These are phyloP conservation scores for Hypoxylon intermedium DNA, from an alignment of 495 filamentous ascomycete genomes.

Conservation along the genomic window DNA sequence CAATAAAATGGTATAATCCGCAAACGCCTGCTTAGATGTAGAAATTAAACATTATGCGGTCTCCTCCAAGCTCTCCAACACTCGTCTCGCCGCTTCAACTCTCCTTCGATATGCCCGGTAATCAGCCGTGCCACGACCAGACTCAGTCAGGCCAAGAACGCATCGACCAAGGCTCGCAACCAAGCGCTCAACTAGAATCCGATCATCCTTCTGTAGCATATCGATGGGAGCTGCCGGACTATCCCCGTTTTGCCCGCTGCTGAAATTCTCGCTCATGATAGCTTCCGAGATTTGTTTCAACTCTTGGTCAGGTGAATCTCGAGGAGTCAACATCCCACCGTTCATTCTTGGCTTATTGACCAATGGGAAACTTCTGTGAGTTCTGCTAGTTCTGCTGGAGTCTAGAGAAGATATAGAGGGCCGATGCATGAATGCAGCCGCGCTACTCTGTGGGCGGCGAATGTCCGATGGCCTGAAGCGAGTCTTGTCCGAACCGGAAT, in stretches of 20 bases:
- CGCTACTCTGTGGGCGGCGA: slow-evolving; percentile 49
- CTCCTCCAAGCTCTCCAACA: slow-evolving; percentile 67
- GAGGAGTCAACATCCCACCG: slow-evolving; percentile 50
- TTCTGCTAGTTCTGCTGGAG: slow-evolving; percentile 56
- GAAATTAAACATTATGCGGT: slow-evolving; percentile 22
- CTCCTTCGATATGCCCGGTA: slow-evolving; percentile 68
- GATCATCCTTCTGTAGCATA: slow-evolving; percentile 70
- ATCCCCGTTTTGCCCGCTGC: slow-evolving; percentile 29
- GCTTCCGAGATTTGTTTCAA: slow-evolving; percentile 48
- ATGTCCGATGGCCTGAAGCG: slow-evolving; percentile 33
- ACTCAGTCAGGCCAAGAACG: slow-evolving; percentile 71
- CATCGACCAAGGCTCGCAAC: slow-evolving; percentile 76
- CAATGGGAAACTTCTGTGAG: slow-evolving; percentile 61
- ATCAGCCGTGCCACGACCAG: slow-evolving; percentile 64
- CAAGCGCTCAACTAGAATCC: slow-evolving; percentile 76
- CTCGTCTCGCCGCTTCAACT: slow-evolving; percentile 74
- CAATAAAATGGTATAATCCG: slow-evolving; percentile 35
- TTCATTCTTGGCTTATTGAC: slow-evolving; percentile 57
- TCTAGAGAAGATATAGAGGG: slow-evolving; percentile 59
- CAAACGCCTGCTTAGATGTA: slow-evolving; percentile 27
- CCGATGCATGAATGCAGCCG: slow-evolving; percentile 49
- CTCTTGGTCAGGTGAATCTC: slow-evolving; percentile 48
- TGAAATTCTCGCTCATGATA: slow-evolving; percentile 50
- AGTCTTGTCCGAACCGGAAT: slow-evolving; percentile 40
- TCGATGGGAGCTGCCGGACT: slow-evolving; percentile 47